phyloP scores from a whole-genome alignment of 1,139 yeast genomes.

The Diutina catenulata region DNA sequence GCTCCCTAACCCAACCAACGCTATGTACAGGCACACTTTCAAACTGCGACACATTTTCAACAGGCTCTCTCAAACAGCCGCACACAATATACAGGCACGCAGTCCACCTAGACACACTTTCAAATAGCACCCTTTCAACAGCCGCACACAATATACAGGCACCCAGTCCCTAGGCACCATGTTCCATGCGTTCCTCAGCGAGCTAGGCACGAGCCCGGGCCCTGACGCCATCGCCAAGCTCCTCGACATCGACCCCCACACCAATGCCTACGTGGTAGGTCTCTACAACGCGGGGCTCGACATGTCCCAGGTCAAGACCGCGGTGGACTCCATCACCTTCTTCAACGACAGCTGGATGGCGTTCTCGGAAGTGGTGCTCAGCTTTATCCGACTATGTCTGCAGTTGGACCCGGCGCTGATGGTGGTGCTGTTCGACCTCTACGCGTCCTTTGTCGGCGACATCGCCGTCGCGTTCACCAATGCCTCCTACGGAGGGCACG shows the following conservation, averaged over 20 bases:
- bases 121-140: too few species aligned
- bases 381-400: slow-evolving; percentile 40
- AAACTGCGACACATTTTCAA: too few species aligned
- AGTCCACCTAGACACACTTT: too few species aligned
- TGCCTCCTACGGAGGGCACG: slow-evolving; percentile 33
- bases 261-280: slow-evolving; percentile 8
- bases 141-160: too few species aligned
- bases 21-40: too few species aligned
- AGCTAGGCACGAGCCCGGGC: slow-evolving; percentile 1
- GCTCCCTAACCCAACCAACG: too few species aligned
- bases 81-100: too few species aligned
- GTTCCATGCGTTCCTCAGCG: not conserved
- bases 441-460: slow-evolving; percentile 39
- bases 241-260: slow-evolving; percentile 8
- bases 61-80: too few species aligned
- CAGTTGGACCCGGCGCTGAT: slow-evolving; percentile 52
- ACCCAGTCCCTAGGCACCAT: too few species aligned
- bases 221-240: slow-evolving; percentile 2
- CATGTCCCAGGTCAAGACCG: slow-evolving; percentile 8
- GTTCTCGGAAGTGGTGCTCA: slow-evolving; percentile 36
- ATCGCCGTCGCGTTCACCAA: slow-evolving; percentile 51
- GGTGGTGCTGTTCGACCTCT: slow-evolving; percentile 46
- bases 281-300: slow-evolving; percentile 8
- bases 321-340: slow-evolving; percentile 14
- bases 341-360: slow-evolving; percentile 33